Conservation (phyloP, 805 yeast genomes). For the Debaryomyces prosopidis region DNA sequence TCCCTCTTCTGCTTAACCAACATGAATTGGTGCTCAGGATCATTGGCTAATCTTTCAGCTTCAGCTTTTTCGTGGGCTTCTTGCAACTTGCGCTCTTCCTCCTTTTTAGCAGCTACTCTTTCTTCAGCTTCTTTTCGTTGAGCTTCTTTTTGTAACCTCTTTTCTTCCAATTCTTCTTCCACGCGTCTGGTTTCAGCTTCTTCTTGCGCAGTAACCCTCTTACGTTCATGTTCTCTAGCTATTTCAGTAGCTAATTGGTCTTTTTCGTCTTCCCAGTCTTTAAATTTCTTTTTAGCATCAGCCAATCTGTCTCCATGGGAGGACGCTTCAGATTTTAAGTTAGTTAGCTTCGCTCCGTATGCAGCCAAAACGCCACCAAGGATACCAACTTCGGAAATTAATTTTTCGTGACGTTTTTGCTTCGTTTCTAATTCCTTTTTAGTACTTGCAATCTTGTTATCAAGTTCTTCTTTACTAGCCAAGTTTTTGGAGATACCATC, state of each 20-base stretch:
- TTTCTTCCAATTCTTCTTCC: conserved; percentile 33
- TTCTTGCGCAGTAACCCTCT: conserved; percentile 45
- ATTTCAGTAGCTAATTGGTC: conserved; percentile 41
- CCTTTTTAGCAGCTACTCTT: conserved; percentile 23
- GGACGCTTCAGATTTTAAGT: conserved; percentile 39
- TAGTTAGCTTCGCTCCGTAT: conserved; percentile 43
- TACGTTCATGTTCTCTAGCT: conserved; percentile 34
- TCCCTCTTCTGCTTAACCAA: conserved; percentile 26
- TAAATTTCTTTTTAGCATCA: conserved; percentile 41
- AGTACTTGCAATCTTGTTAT: conserved; percentile 34
- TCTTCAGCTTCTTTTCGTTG: conserved; percentile 32
- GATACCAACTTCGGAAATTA: conserved; percentile 45
- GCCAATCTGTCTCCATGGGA: conserved; percentile 34
- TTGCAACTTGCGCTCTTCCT: conserved; percentile 9
- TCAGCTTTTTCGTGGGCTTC: conserved; percentile 22
- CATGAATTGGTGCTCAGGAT: conserved; percentile 20
- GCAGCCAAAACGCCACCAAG: conserved; percentile 44
- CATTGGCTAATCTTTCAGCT: conserved; percentile 17
- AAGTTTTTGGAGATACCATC: conserved; percentile 26
- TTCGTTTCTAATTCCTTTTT: conserved; percentile 38
- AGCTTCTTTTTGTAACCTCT: conserved; percentile 35
- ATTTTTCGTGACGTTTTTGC: conserved; percentile 35
- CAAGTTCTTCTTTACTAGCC: conserved; percentile 42
- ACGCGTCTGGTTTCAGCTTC: conserved; percentile 31
- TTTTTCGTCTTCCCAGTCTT: conserved; percentile 48